A percentile compares a stretch with the other conserved stretches of the same genome.
Evolutionary conservation across 106 monocot genomes (phyloP).

Genomic region (Triglochin maritima): DNA sequence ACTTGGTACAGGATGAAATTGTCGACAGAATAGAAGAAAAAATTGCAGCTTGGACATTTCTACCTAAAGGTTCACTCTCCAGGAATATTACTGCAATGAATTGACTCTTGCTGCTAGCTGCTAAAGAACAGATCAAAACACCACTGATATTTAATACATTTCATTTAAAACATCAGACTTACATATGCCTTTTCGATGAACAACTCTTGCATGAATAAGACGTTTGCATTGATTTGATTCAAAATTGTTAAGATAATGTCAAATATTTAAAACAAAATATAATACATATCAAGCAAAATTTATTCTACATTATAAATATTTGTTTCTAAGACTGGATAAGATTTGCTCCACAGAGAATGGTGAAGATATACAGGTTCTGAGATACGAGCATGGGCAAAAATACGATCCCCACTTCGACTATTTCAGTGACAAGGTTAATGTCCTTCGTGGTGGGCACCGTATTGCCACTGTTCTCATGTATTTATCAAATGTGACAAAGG

Average conservation of each 20-base stretch:
- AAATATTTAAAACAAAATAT: too few species aligned
- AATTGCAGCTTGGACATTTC: slow-evolving; percentile 82
- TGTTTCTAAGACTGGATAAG: background rate
- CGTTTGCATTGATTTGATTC: too few species aligned
- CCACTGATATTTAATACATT: background rate
- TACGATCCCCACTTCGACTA: slow-evolving; percentile 94
- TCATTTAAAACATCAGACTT: background rate
- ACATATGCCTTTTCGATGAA: background rate
- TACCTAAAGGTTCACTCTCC: slow-evolving; percentile 54
- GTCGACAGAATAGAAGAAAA: slow-evolving; percentile 61
- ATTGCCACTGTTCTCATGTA: slow-evolving; percentile 95
- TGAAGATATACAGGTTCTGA: slow-evolving; percentile 85
- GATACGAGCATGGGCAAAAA: slow-evolving; percentile 84
- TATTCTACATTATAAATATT: background rate
- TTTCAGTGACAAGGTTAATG: slow-evolving; percentile 74
- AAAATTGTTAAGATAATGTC: too few species aligned
- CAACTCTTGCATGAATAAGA: background rate
- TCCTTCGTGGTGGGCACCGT: slow-evolving; percentile 86
- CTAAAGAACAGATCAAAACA: background rate
- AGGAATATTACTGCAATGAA: background rate
- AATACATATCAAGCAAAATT: background rate
- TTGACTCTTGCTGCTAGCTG: background rate
- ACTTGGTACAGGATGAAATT: slow-evolving; percentile 41
- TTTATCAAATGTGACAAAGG: slow-evolving; percentile 67
- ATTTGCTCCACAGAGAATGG: slow-evolving; percentile 61